Percentiles rank a stretch among this genome's conserved stretches.
These are phyloP conservation scores for Podospora pseudoanserina DNA, from an alignment of 495 filamentous ascomycete genomes.

Conservation along the genomic window DNA sequence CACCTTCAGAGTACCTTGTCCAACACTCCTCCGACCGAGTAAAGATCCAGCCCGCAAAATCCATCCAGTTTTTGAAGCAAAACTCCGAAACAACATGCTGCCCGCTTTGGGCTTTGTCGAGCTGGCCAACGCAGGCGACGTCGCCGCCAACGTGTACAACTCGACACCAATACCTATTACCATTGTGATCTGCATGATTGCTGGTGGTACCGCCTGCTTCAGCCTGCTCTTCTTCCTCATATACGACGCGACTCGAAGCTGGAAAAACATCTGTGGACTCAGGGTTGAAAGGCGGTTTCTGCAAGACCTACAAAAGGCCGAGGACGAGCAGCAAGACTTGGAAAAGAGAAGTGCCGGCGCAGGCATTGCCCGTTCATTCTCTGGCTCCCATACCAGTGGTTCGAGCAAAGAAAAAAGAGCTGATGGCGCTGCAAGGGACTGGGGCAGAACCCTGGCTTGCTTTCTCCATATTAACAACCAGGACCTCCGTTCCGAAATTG, in stretches of 20 bases:
- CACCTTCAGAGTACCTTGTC: not conserved
- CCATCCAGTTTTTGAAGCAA: conserved; percentile 23
- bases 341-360: not conserved
- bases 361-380: not conserved
- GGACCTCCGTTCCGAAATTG: conserved; percentile 45
- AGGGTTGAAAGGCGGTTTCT: conserved; percentile 38
- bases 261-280: conserved; percentile 43
- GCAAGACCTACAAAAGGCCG: conserved; percentile 3
- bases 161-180: conserved; percentile 43
- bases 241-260: conserved; percentile 42
- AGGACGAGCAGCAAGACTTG: not conserved
- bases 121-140: conserved; percentile 51
- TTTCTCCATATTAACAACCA: conserved; percentile 39
- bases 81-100: conserved; percentile 48
- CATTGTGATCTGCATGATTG: conserved; percentile 47
- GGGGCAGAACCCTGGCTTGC: conserved; percentile 22
- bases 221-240: conserved; percentile 43
- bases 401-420: not conserved
- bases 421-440: not conserved
- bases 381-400: not conserved
- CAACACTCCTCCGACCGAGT: not conserved
- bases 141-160: conserved; percentile 55
- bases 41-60: not conserved
- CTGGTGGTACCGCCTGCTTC: conserved; percentile 47
- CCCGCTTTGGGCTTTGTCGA: conserved; percentile 49